Base-by-base conservation (phyloP, 2,329 filamentous ascomycete species). In the Fusarium heterosporum region DNA sequence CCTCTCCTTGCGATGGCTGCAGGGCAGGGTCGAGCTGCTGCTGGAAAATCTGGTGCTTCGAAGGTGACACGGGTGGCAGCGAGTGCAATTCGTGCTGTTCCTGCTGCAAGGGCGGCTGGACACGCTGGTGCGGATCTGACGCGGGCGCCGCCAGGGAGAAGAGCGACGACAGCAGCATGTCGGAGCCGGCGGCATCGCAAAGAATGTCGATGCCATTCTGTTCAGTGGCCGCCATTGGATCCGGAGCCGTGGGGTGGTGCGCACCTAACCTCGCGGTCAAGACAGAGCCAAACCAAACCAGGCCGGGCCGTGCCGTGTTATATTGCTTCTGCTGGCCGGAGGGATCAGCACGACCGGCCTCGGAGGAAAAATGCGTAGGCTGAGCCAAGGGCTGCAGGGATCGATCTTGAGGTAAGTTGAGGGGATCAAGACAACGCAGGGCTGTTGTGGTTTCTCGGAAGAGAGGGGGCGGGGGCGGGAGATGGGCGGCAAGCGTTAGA, bases 151-250 rank as follows among this genome's bases (percentile, higher is more conserved):
- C 69, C 34, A 73, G 55, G 38, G 71, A 68, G 46, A 73, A 73
- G 19, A 73, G 62, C 11, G 71, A 73, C 12, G 71, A 73, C 39
- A 73, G 60, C 34, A 73, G 51, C 70, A 72, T 72, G 40, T 73
- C 70, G 29, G 71, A 73, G 55, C 71, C 71, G 38, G 71, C 71
- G 50, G 71, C 71, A 67, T 73, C 71, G 52, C 71, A 73, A 45
- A 73, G 62, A 45, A 73, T 73, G 55, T 73, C 71, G 45, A 73
- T 73, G 39, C 71, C 71, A 66, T 73, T 73, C 54, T 73, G 71
- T 55, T 70, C 71, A 17, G 71, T 52, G 48, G 68, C 55, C 26
- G 71, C 58, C 71, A 73, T 73, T 51, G 45, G 29, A 22, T 63
- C 40, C 56, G 34, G 25, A 22, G 45, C 55, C 26, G 28, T 59